Evolutionary conservation across 768 basidiomycete species (phyloP).

Genomic region (Tulasnella sp.): DNA sequence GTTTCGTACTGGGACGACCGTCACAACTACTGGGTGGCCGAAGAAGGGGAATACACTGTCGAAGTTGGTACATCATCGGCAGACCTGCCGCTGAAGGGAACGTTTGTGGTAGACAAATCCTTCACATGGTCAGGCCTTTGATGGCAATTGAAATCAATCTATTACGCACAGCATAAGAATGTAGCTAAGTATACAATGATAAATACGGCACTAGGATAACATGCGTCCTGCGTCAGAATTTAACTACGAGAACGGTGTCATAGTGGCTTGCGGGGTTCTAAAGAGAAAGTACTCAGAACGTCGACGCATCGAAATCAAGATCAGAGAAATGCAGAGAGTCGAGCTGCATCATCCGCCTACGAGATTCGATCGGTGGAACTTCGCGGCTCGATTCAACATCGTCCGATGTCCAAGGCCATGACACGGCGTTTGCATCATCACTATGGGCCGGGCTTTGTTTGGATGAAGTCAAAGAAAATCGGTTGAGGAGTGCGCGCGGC

Average conservation of each 20-base stretch:
- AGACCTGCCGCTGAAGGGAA: constrained; percentile 49
- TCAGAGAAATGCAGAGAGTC: constrained; percentile 27
- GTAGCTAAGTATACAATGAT: not conserved
- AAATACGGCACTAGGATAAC: not conserved
- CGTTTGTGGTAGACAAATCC: constrained; percentile 53
- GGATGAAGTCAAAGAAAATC: not conserved
- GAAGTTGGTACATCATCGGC: constrained; percentile 58
- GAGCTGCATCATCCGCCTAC: not conserved
- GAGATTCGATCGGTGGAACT: not conserved
- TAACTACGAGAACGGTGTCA: not conserved
- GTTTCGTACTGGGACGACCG: constrained; percentile 65
- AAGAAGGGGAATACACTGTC: constrained; percentile 55
- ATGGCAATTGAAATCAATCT: constrained; percentile 8
- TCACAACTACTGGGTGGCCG: constrained; percentile 54
- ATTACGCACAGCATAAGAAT: not conserved
- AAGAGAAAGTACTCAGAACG: not conserved
- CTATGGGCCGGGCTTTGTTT: not conserved
- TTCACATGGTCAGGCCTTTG: constrained; percentile 73
- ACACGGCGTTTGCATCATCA: not conserved
- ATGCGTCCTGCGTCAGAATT: not conserved
- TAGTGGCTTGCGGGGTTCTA: not conserved
- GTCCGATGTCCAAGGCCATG: not conserved
- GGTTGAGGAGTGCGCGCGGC: constrained; percentile 8
- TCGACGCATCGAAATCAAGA: constrained; percentile 9
- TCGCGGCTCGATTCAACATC: not conserved